Base-by-base conservation (phyloP, 805 yeast species). In the Babjeviella inositovora region DNA sequence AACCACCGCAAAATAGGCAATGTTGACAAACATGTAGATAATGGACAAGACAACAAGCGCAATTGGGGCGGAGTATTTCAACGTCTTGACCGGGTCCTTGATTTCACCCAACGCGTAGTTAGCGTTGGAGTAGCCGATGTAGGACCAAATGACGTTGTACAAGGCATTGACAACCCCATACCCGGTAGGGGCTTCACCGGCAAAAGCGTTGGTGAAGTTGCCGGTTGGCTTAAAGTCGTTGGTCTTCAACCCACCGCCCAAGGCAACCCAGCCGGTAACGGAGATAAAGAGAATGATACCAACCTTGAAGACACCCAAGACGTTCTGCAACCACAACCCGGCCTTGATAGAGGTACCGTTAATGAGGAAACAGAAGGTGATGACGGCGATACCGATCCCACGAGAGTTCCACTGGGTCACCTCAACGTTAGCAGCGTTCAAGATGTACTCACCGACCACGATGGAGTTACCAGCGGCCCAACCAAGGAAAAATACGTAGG, bases 391-490 rank as follows among this genome's bases (percentile, higher is more conserved):
- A 32, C 85, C 92, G 34, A 80, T 62, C 19, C 70, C 84, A 39
- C 87, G 59, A 33, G 74, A 71, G 37, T 70, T 69, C 92, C 92
- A 80, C 34, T 70, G 62, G n/a, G n/a, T n/a, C n/a, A n/a, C n/a
- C n/a, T n/a, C n/a, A n/a, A n/a, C n/a, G 19, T 67, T 73, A 5
- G 85, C 84, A 7, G 92, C 93, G 19, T 63, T 65, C 29, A 79
- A 54, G 29, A 80, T 57, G 48, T 75, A 79, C 39, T 73, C 75
- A 15, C 92, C 92, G 32, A 75, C 75, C 17, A 76, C 80, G 23
- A 76, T 68, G 11, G 85, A 72, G 45, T 77, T 76, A 44, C 85
- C 80, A 7, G 90, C 70, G 12, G 93, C 85, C 81, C 85, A 80
- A 17, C 90, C 90, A 23, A 80, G 53, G 37, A 76, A 61, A 38